Evolutionary conservation across 768 basidiomycete species (phyloP).

Genomic region (Mycena venus): DNA sequence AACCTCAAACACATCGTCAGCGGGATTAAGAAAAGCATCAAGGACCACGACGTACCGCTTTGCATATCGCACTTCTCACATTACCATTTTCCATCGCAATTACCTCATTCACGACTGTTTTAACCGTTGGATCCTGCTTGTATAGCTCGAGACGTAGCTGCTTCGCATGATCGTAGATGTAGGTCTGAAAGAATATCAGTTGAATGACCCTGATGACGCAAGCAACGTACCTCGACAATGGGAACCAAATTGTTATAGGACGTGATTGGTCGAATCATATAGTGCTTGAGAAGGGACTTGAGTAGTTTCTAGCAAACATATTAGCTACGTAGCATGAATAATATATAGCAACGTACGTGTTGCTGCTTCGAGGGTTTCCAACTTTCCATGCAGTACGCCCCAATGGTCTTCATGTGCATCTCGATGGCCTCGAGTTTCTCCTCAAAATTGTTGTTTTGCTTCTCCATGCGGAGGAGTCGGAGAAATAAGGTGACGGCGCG

Average conservation of each 20-base stretch:
- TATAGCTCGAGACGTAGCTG: background rate
- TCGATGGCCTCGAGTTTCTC: background rate
- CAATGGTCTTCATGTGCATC: background rate
- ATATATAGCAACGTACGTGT: no score
- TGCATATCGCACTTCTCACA: background rate
- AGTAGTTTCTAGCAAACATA: background rate
- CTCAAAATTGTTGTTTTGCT: background rate
- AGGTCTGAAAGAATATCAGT: no score
- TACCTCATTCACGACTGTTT: background rate
- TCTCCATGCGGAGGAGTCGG: background rate
- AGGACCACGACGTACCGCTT: no score
- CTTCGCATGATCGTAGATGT: background rate
- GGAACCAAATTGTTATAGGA: background rate
- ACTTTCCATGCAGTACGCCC: background rate
- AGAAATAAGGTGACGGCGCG: background rate
- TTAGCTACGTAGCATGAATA: background rate
- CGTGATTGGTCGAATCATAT: constrained; percentile 12
- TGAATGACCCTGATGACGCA: no score
- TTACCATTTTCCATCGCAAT: background rate
- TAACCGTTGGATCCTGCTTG: background rate
- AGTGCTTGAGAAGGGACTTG: background rate
- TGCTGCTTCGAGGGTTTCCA: background rate
- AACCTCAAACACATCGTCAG: background rate
- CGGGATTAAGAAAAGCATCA: no score
- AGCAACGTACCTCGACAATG: background rate